phyloP scores from a whole-genome alignment of 352 stramenopile species.

The Globisporangium viniferum region DNA sequence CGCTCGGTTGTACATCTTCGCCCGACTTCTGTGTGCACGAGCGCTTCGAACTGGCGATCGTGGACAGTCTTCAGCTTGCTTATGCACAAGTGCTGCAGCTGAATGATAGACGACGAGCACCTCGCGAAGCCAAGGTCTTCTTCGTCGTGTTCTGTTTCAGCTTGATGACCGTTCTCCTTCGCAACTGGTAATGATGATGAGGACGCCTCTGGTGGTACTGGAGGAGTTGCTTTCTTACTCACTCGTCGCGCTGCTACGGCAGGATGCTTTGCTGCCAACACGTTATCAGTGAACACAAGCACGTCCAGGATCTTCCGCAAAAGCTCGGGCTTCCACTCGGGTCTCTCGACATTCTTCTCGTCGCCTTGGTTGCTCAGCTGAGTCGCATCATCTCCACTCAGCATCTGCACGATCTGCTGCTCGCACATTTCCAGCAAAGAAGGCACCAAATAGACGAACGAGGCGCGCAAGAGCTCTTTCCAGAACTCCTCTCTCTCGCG shows the following conservation, averaged over 20 bases:
- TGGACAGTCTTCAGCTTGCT: slow-evolving; percentile 44
- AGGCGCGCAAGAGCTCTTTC: slow-evolving; percentile 60
- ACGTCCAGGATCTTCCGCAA: slow-evolving; percentile 37
- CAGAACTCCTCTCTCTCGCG: slow-evolving; percentile 50
- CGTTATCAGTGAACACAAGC: slow-evolving; percentile 56
- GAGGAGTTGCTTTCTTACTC: slow-evolving; percentile 7
- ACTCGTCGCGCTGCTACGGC: slow-evolving; percentile 11
- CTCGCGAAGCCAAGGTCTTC: slow-evolving; percentile 12
- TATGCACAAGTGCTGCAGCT: slow-evolving; percentile 56
- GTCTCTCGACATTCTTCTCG: background rate
- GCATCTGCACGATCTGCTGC: slow-evolving; percentile 29
- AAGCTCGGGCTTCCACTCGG: slow-evolving; percentile 9
- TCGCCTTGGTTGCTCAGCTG: background rate
- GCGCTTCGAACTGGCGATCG: slow-evolving; percentile 47
- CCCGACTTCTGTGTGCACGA: slow-evolving; percentile 62
- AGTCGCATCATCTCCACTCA: slow-evolving; percentile 7
- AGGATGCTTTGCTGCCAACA: slow-evolving; percentile 45
- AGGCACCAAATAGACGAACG: slow-evolving; percentile 72
- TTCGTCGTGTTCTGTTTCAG: background rate
- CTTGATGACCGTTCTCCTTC: background rate
- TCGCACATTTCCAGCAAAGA: slow-evolving; percentile 67
- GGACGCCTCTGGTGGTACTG: slow-evolving; percentile 6
- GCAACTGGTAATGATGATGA: background rate
- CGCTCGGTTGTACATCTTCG: slow-evolving; percentile 64
- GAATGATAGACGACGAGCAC: slow-evolving; percentile 19